Percentiles rank a stretch among this genome's conserved stretches.
Evolutionary conservation across 2,329 filamentous ascomycete species (phyloP).

Genomic region (Hawksworthiomyces lignivorus): DNA sequence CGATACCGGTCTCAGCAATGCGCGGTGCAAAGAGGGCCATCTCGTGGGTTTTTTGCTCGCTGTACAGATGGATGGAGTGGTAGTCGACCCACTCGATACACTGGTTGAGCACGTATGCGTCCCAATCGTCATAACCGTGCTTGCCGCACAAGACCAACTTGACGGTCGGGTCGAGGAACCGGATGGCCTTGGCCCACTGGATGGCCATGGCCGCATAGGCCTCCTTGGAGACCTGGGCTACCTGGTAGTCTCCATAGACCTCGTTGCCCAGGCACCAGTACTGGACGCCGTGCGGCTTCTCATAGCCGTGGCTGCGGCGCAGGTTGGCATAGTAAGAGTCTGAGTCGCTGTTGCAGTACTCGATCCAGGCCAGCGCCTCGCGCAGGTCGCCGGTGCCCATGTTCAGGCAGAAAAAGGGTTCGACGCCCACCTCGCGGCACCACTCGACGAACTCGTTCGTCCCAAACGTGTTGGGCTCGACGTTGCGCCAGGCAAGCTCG

Average conservation of each 20-base stretch:
- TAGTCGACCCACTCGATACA: constrained; percentile 62
- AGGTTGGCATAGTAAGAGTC: constrained; percentile 79
- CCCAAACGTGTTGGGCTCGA: constrained; percentile 71
- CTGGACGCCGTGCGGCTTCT: constrained; percentile 72
- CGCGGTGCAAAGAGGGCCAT: constrained; percentile 1
- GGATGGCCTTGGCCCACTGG: constrained; percentile 65
- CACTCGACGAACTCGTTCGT: constrained; percentile 83
- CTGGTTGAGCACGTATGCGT: constrained; percentile 63
- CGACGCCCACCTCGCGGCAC: constrained; percentile 64
- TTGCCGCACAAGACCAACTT: constrained; percentile 68
- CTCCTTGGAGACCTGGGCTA: constrained; percentile 61
- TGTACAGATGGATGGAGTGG: constrained; percentile 63
- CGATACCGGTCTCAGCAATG: constrained; percentile 1
- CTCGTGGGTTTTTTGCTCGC: constrained; percentile 5
- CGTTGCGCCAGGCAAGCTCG: constrained; percentile 72
- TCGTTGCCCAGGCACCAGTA: constrained; percentile 84
- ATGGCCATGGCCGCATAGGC: constrained; percentile 61
- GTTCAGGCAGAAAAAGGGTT: constrained; percentile 75
- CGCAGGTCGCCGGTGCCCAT: constrained; percentile 64
- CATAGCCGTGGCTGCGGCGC: constrained; percentile 64
- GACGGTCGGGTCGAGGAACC: constrained; percentile 62
- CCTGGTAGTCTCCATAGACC: constrained; percentile 57
- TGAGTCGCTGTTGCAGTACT: constrained; percentile 75
- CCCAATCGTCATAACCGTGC: constrained; percentile 62
- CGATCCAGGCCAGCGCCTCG: constrained; percentile 64